Conservation (phyloP, 768 basidiomycete species). For the Boletus fagicola region DNA sequence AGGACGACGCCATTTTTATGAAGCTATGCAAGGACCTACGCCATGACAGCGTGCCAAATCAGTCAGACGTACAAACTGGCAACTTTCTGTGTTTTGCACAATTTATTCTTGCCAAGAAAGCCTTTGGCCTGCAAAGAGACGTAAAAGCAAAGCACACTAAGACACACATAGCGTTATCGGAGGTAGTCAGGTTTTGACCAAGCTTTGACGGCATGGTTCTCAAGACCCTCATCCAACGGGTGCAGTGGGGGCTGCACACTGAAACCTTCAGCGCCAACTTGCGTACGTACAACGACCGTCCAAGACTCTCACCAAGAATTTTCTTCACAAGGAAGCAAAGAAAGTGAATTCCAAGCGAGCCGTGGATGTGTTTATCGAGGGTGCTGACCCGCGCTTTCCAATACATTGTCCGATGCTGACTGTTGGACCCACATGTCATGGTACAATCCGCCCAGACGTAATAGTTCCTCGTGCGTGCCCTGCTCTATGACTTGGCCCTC, state of each 20-base stretch:
- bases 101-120: too few species aligned
- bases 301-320: not conserved
- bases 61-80: too few species aligned
- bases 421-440: slow-evolving; percentile 83
- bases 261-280: not conserved
- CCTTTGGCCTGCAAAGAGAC: too few species aligned
- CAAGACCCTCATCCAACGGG: too few species aligned
- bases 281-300: not conserved
- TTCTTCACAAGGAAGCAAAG: not conserved
- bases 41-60: too few species aligned
- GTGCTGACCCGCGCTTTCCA: slow-evolving; percentile 15
- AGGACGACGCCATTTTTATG: too few species aligned
- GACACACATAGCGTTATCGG: too few species aligned
- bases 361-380: not conserved
- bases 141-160: too few species aligned
- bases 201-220: too few species aligned
- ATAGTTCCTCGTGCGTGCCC: slow-evolving; percentile 87
- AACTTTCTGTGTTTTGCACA: too few species aligned
- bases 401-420: slow-evolving; percentile 39
- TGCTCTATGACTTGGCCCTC: slow-evolving; percentile 91
- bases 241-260: not conserved
- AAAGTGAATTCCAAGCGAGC: not conserved
- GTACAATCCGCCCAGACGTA: slow-evolving; percentile 70
- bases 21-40: too few species aligned
- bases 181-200: too few species aligned